These are phyloP conservation scores for Lasiosphaeriaceae sp. DNA, from an alignment of 495 filamentous ascomycete species.

Conservation along the genomic window DNA sequence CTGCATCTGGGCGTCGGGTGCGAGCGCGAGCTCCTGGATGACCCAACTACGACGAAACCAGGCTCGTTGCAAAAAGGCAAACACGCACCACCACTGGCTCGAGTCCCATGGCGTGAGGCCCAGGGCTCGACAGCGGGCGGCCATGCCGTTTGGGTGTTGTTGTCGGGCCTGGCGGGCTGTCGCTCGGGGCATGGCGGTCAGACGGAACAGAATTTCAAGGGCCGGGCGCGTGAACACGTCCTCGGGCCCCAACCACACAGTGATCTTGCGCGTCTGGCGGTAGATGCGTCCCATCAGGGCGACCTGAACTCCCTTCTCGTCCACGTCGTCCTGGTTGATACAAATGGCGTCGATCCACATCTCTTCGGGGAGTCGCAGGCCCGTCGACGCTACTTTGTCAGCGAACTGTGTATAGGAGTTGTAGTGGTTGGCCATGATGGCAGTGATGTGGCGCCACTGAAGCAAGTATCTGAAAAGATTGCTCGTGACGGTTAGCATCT, in stretches of 20 bases:
- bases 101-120: not conserved
- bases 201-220: not conserved
- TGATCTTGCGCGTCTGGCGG: conserved; percentile 1
- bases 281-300: not conserved
- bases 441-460: not conserved
- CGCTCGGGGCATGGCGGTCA: not conserved
- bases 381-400: not conserved
- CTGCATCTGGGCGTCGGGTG: conserved; percentile 1
- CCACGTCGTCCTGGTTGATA: not conserved
- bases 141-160: not conserved
- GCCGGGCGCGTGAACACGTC: conserved; percentile 4
- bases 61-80: conserved; percentile 2
- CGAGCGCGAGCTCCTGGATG: conserved; percentile 5
- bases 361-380: not conserved
- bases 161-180: not conserved
- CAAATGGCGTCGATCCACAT: not conserved
- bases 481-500: not conserved
- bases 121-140: not conserved
- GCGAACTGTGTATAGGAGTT: not conserved
- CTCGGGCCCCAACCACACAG: conserved; percentile 7
- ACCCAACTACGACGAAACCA: conserved; percentile 7
- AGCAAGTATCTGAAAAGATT: not conserved
- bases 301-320: not conserved
- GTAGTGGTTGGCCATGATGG: not conserved
- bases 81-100: conserved; percentile 4